Conservation (phyloP, 176 grass and related monocot genomes). For the Rhipidocladum racemiflorum region DNA sequence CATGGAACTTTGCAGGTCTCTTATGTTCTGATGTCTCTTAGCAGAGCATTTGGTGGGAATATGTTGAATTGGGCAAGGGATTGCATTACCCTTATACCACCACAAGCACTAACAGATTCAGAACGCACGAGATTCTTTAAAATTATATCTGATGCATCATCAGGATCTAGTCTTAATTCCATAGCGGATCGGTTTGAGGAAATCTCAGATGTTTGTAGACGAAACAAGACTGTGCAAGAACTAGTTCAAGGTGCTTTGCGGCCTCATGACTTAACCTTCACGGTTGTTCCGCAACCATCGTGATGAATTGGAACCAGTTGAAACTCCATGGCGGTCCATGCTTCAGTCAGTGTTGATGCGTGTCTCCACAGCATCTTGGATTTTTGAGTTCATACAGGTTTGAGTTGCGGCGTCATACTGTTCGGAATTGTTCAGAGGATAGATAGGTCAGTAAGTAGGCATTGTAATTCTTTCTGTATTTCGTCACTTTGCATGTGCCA, state of each 20-base stretch:
- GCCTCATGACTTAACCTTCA: slow-evolving; percentile 76
- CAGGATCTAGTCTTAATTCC: slow-evolving; percentile 50
- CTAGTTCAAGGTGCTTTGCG: slow-evolving; percentile 85
- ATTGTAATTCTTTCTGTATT: slow-evolving; percentile 42
- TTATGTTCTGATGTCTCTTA: slow-evolving; percentile 83
- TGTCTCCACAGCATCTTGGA: slow-evolving; percentile 24
- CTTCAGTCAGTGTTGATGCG: slow-evolving; percentile 16
- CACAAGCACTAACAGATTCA: slow-evolving; percentile 75
- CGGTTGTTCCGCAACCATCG: slow-evolving; percentile 23
- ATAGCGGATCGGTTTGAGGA: slow-evolving; percentile 61
- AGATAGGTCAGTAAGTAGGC: slow-evolving; percentile 39
- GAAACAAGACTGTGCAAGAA: slow-evolving; percentile 84
- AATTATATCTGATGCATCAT: slow-evolving; percentile 76
- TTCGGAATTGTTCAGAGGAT: slow-evolving; percentile 53
- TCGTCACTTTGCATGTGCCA: slow-evolving; percentile 41
- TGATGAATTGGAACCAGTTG: slow-evolving; percentile 16
- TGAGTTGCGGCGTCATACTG: slow-evolving; percentile 45
- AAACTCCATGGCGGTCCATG: not conserved
- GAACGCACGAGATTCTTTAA: slow-evolving; percentile 71
- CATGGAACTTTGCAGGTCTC: slow-evolving; percentile 55
- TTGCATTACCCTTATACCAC: slow-evolving; percentile 69
- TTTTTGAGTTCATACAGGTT: slow-evolving; percentile 41
- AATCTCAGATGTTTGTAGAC: slow-evolving; percentile 86
- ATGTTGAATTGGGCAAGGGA: slow-evolving; percentile 80
- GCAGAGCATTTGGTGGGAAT: slow-evolving; percentile 65